Base-by-base conservation (phyloP, 495 filamentous ascomycete species). In the Hypoxylon fragiforme region DNA sequence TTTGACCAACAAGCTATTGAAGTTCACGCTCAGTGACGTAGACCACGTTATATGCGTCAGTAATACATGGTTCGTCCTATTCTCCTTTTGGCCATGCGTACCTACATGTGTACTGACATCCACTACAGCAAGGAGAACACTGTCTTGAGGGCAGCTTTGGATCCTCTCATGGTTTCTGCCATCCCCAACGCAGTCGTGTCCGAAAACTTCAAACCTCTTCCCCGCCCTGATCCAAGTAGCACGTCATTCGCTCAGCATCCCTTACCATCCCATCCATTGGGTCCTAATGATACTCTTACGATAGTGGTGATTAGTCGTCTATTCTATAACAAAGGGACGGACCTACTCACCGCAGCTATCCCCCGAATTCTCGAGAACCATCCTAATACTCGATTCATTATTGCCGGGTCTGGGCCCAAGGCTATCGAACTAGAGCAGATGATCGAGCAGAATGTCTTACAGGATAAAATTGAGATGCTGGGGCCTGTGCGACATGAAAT, bases 301-400 rank as follows among this genome's bases (percentile, higher is more conserved):
- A 97, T 97, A 49, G 91, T 97, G 0, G 92, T 97, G 3, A 92
- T 98, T 22, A 97, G 92, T 3, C 90, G 94, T 15, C 87, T 98
- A 9, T 98, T 97, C 70, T 97, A 97, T 74, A 98, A 98, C 73
- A 98, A 98, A 68, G 94, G 94, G 37, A 97, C 91, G 4, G 95
- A 97, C 70, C 82, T 98, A 0, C 79, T 98, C 0, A 95, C 96
- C 21, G 92, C 94, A 16, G 88, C 91, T 5, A 94, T 98, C 34
- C 94, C 94, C 1, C 88, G 91, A 42, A 96, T 98, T 24, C 81
- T 96, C 16, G 84, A 89, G 19, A 81, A 82, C 16, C 89, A 98
- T 66, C 89, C 90, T 0, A 90, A 97, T 67, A 92, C 95, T 2
- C 91, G 91, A 38, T 98, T 98, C 70, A 91, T 98, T 65, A 96